Percentiles rank a stretch among this genome's conserved stretches.
Conservation (phyloP, 345 rosid species). For the Bretschneidera sinensis region DNA sequence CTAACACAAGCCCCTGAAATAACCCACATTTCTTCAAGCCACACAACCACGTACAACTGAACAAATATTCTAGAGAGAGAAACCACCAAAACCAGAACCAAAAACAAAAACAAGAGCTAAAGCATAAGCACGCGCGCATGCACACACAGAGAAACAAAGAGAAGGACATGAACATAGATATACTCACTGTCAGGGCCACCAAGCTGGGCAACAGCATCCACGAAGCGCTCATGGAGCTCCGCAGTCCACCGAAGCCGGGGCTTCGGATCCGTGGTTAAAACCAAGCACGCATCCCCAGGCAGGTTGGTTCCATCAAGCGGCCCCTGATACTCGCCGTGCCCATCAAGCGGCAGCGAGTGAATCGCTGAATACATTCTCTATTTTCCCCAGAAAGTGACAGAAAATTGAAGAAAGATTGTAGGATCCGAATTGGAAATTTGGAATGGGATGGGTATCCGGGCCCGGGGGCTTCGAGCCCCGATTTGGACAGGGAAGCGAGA, state of each 20-base stretch:
- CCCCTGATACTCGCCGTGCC: slow-evolving; percentile 33
- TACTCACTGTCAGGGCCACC: slow-evolving; percentile 90
- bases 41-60: not conserved
- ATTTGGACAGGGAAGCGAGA: not conserved
- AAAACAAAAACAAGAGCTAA: too few relatives aligned
- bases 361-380: slow-evolving; percentile 64
- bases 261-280: slow-evolving; percentile 88
- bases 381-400: not conserved
- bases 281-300: slow-evolving; percentile 72
- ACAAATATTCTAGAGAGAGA: slow-evolving; percentile 1
- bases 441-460: not conserved
- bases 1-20: not conserved
- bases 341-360: slow-evolving; percentile 63
- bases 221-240: slow-evolving; percentile 90
- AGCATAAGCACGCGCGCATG: too few relatives aligned
- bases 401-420: not conserved
- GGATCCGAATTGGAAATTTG: not conserved
- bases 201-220: slow-evolving; percentile 90
- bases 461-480: not conserved
- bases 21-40: slow-evolving; percentile 3
- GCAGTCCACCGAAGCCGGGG: slow-evolving; percentile 98
- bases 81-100: too few relatives aligned
- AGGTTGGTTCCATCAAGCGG: slow-evolving; percentile 61
- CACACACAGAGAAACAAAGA: not conserved
- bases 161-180: not conserved